phyloP scores from a whole-genome alignment of 805 yeast genomes.

The Kuraishia molischiana region DNA sequence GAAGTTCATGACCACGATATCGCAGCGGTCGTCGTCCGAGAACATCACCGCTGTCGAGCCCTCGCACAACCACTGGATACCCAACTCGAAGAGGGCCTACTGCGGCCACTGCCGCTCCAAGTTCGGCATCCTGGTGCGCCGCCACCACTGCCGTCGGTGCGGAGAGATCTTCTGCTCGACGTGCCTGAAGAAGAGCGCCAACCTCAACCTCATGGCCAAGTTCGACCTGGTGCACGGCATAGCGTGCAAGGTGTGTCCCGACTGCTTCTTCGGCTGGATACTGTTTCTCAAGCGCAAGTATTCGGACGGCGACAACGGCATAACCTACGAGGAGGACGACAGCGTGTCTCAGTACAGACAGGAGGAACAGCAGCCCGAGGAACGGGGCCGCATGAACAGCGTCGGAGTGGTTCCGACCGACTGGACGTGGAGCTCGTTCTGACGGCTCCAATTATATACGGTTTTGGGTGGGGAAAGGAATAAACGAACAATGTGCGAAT shows the following conservation, averaged over 20 bases:
- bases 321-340: not conserved
- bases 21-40: not conserved
- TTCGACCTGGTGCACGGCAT: constrained; percentile 14
- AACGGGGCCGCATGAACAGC: not conserved
- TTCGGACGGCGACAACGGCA: not conserved
- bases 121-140: constrained; percentile 20
- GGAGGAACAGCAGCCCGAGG: not conserved
- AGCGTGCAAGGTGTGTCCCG: constrained; percentile 3
- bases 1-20: not conserved
- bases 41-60: constrained; percentile 27
- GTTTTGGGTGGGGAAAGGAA: no score
- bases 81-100: constrained; percentile 25
- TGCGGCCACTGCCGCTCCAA: constrained; percentile 22
- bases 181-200: constrained; percentile 19
- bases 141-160: constrained; percentile 45
- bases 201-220: constrained; percentile 22
- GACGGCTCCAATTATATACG: no score
- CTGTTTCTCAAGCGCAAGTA: constrained; percentile 1
- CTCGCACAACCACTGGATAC: constrained; percentile 43
- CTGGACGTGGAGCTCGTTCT: constrained; percentile 6
- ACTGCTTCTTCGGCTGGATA: constrained; percentile 1
- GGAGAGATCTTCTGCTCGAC: constrained; percentile 34
- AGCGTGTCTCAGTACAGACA: not conserved
- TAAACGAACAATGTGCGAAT: no score
- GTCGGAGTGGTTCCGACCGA: constrained; percentile 3